Conservation (phyloP, 176 grass and related monocot genomes). For the Aechmea fasciata region DNA sequence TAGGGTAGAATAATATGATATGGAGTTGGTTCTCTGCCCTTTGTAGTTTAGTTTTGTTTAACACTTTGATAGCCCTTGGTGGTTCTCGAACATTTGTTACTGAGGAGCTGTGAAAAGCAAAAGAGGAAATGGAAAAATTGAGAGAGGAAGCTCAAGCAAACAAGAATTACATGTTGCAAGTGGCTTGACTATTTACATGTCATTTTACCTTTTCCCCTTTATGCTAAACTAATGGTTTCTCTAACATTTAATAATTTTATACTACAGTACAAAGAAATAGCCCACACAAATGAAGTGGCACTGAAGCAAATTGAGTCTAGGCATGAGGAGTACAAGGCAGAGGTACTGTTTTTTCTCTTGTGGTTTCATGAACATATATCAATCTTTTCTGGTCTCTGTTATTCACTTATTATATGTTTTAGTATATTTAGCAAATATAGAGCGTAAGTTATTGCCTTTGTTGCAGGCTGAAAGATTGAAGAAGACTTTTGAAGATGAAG, state of each 20-base stretch:
- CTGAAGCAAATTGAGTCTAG: conserved; percentile 87
- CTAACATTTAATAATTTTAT: conserved; percentile 9
- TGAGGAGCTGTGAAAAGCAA: conserved; percentile 60
- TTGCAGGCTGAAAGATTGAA: conserved; percentile 62
- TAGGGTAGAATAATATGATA: too few relatives aligned
- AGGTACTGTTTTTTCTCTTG: conserved; percentile 44
- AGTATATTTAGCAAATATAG: not conserved
- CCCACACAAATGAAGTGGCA: conserved; percentile 77
- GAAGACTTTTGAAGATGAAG: conserved; percentile 59
- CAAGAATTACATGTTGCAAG: conserved; percentile 96
- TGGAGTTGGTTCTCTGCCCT: not conserved
- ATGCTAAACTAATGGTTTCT: conserved; percentile 15
- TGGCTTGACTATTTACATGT: conserved; percentile 10
- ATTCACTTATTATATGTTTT: too few relatives aligned
- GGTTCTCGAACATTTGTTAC: conserved; percentile 17
- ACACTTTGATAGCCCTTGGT: not conserved
- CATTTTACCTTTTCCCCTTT: conserved; percentile 4
- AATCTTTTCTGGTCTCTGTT: not conserved
- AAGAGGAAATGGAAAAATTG: conserved; percentile 78
- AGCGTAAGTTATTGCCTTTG: not conserved
- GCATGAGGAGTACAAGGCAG: conserved; percentile 62
- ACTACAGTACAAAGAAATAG: conserved; percentile 97
- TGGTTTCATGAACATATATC: conserved; percentile 1
- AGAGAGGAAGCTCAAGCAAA: conserved; percentile 87
- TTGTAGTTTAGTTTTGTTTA: not conserved